Percentiles rank a stretch among this genome's conserved stretches.
phyloP scores from a whole-genome alignment of 805 yeast genomes.

The Lipomyces kockii region DNA sequence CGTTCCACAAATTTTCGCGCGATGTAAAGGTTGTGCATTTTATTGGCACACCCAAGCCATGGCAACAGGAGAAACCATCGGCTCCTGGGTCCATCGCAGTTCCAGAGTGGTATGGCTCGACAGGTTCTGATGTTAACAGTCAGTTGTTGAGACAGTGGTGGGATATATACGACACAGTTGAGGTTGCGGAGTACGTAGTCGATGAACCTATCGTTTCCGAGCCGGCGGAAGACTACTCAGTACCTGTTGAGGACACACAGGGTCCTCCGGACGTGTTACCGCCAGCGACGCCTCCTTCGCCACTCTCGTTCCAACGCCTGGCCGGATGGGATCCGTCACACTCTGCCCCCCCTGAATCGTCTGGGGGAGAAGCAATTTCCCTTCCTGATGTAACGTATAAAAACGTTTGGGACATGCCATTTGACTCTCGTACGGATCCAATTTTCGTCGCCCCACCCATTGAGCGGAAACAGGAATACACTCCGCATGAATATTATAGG shows the following conservation, averaged over 20 bases:
- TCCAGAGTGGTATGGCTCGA: slow-evolving; percentile 16
- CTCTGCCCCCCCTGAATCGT: slow-evolving; percentile 22
- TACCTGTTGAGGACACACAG: background rate
- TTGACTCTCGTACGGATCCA: slow-evolving; percentile 7
- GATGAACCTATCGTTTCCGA: slow-evolving; percentile 5
- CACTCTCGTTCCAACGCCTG: slow-evolving; percentile 17
- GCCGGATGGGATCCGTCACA: slow-evolving; percentile 33
- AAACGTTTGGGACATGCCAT: slow-evolving; percentile 33
- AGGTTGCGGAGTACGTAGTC: background rate
- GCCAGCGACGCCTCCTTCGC: slow-evolving; percentile 1
- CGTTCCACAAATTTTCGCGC: slow-evolving; percentile 57
- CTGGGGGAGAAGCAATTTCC: slow-evolving; percentile 30
- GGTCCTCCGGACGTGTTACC: background rate
- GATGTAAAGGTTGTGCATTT: slow-evolving; percentile 51
- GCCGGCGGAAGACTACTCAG: slow-evolving; percentile 2
- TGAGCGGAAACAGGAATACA: slow-evolving; percentile 14
- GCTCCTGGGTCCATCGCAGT: slow-evolving; percentile 13
- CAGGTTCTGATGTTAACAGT: slow-evolving; percentile 17
- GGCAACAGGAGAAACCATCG: slow-evolving; percentile 39
- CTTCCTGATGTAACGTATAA: slow-evolving; percentile 25
- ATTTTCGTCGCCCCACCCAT: slow-evolving; percentile 30
- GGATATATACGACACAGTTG: slow-evolving; percentile 16
- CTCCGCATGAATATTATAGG: background rate
- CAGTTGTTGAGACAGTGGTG: slow-evolving; percentile 33
- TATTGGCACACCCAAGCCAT: slow-evolving; percentile 49